Conservation (phyloP, 257 asterid species). For the Fraxinus pennsylvanica region DNA sequence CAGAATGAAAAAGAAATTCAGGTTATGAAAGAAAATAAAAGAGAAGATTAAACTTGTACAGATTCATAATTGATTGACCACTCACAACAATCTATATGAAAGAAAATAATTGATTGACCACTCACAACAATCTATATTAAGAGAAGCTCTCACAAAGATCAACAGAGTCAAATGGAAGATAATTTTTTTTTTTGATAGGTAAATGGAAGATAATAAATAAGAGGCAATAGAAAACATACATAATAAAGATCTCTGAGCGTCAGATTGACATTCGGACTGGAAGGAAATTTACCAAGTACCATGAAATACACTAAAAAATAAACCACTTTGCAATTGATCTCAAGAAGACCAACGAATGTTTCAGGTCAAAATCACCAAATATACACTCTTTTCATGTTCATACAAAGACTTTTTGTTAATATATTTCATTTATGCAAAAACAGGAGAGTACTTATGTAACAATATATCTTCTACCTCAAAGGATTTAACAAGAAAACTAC, state of each 20-base stretch:
- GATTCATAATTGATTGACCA: background rate
- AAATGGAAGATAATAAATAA: background rate
- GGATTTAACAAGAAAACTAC: background rate
- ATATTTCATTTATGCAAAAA: background rate
- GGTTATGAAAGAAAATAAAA: conserved; percentile 11
- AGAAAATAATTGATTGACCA: background rate
- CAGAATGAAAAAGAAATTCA: conserved; percentile 22
- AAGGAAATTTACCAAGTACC: background rate
- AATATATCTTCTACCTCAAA: background rate
- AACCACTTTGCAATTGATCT: background rate
- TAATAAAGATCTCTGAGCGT: background rate
- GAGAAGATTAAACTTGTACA: background rate
- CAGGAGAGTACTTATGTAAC: background rate
- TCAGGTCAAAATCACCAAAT: background rate
- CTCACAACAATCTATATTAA: background rate
- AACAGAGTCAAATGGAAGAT: background rate
- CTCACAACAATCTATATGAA: background rate
- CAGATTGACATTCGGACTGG: background rate
- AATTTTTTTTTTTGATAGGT: background rate
- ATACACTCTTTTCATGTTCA: background rate
- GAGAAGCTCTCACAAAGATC: background rate
- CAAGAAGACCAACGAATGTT: background rate
- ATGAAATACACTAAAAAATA: background rate
- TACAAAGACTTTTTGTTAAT: background rate
- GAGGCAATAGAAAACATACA: background rate